phyloP scores from a whole-genome alignment of 441 rosid species.

The Aquilaria agallochum region DNA sequence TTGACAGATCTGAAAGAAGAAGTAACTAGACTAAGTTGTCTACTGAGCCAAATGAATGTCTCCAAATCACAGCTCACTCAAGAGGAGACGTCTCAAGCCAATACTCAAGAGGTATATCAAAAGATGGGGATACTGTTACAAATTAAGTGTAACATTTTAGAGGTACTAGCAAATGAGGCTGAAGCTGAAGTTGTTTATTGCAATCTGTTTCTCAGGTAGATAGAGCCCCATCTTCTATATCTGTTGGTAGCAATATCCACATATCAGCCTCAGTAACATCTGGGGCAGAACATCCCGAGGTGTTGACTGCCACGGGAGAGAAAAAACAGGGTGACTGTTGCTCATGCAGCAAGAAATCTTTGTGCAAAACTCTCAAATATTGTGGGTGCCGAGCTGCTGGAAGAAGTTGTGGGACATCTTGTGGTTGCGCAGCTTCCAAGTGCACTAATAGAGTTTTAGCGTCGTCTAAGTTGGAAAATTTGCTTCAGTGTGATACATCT shows the following conservation, averaged over 20 bases:
- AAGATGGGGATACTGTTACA: no score
- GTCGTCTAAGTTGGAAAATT: constrained; percentile 18
- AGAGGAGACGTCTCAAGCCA: constrained; percentile 41
- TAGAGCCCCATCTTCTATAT: constrained; percentile 34
- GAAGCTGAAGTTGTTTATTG: not conserved
- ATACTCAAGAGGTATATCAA: not conserved
- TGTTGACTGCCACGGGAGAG: constrained; percentile 19
- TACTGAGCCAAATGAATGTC: constrained; percentile 57
- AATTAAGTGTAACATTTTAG: no score
- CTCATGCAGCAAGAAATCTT: constrained; percentile 72
- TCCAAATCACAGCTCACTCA: constrained; percentile 36
- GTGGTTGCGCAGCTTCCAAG: constrained; percentile 64
- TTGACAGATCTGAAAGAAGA: constrained; percentile 73
- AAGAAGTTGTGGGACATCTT: constrained; percentile 56
- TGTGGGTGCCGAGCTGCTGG: constrained; percentile 68
- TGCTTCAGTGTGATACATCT: constrained; percentile 12
- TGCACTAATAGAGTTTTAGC: constrained; percentile 58
- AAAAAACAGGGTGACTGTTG: constrained; percentile 47
- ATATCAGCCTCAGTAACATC: constrained; percentile 17
- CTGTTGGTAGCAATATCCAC: constrained; percentile 31
- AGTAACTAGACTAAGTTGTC: constrained; percentile 43
- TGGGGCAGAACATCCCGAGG: constrained; percentile 33
- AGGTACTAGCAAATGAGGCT: no score
- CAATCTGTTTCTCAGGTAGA: constrained; percentile 34
- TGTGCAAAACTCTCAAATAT: constrained; percentile 62